Conservation (phyloP, 805 yeast species). For the Hanseniaspora clermontiae region DNA sequence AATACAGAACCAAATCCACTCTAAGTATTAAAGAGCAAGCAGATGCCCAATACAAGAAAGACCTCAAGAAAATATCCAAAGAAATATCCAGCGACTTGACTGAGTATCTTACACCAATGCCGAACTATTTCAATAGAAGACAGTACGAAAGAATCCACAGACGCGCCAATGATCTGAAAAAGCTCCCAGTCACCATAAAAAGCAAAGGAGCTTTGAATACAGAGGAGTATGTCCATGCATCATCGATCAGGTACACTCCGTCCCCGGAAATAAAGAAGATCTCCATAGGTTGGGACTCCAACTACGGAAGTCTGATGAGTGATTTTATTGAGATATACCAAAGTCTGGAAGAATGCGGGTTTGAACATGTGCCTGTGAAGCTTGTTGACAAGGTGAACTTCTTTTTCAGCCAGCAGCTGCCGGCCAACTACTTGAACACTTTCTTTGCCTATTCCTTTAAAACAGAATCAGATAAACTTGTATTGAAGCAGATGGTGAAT, state of each 20-base stretch:
- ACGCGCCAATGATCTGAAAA: not conserved
- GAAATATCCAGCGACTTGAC: not conserved
- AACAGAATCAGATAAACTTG: not conserved
- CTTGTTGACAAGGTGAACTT: not conserved
- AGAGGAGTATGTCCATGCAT: not conserved
- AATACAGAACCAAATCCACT: not conserved
- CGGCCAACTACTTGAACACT: not conserved
- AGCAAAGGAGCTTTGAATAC: no score
- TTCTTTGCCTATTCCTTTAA: not conserved
- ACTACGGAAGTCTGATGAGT: not conserved
- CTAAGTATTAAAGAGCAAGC: not conserved
- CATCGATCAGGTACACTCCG: not conserved
- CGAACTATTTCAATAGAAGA: not conserved
- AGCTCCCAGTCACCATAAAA: not conserved
- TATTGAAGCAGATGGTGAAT: not conserved
- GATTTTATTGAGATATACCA: not conserved
- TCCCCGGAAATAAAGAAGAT: not conserved
- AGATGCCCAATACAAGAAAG: not conserved
- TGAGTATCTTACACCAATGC: not conserved
- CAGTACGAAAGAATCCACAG: not conserved
- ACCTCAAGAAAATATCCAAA: not conserved
- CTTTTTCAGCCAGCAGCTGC: not conserved
- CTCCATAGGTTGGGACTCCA: not conserved
- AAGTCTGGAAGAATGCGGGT: not conserved
- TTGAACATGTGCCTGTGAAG: not conserved